Conservation (phyloP, 1,139 yeast species). For the Geotrichum phurueaensis region DNA sequence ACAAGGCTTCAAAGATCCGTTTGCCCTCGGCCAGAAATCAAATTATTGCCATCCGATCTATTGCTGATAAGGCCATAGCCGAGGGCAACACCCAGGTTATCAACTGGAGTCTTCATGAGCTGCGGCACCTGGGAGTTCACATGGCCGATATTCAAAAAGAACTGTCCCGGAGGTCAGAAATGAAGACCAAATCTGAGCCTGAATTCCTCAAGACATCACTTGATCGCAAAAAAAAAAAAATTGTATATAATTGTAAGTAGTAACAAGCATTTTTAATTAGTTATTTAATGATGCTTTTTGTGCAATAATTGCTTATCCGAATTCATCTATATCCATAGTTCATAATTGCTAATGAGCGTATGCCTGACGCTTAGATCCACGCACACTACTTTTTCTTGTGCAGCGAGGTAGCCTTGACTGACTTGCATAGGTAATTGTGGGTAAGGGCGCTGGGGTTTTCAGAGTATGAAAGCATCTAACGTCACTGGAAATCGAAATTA, state of each 20-base stretch:
- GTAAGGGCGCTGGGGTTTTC: background rate
- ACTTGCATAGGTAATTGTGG: background rate
- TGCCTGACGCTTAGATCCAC: too few relatives aligned
- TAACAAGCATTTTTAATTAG: background rate
- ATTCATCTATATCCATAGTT: too few relatives aligned
- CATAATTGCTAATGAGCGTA: too few relatives aligned
- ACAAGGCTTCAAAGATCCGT: constrained; percentile 4
- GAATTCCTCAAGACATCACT: background rate
- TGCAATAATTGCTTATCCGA: background rate
- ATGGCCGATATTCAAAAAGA: constrained; percentile 16
- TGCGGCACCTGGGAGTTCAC: constrained; percentile 16
- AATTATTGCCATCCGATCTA: constrained; percentile 12
- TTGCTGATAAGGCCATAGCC: constrained; percentile 15
- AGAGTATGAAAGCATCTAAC: background rate
- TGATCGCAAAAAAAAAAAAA: background rate
- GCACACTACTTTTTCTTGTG: too few relatives aligned
- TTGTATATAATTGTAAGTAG: constrained; percentile 1
- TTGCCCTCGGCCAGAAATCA: constrained; percentile 4
- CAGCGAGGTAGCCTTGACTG: background rate
- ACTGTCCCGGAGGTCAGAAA: constrained; percentile 1
- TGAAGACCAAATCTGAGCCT: background rate
- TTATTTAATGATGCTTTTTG: background rate
- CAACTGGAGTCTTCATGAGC: constrained; percentile 16
- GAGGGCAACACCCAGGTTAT: constrained; percentile 14
- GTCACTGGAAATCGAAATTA: background rate